Evolutionary conservation across 2,329 filamentous ascomycete genomes (phyloP), one percentile per base, ranked within the genome.

Genomic region (Fusarium kyushuense): DNA sequence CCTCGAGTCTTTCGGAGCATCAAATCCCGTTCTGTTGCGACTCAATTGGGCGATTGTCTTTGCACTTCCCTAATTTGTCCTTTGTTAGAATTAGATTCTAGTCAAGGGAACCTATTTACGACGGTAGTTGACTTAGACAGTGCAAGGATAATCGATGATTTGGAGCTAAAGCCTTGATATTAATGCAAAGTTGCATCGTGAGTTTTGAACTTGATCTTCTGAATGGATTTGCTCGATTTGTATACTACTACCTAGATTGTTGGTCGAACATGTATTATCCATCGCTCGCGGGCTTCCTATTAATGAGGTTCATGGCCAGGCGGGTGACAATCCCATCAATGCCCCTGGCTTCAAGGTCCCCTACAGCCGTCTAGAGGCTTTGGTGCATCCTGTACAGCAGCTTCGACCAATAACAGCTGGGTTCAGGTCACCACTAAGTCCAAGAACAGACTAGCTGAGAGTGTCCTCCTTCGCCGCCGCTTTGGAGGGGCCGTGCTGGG

Each of bases 401-500:
- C 33, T 53, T 40, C 27, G 33, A n/a, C 70, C 70, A 63, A 71
- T 72, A 17, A 41, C 12, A 41, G 19, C 16, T 3, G 38, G 25
- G 21, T 3, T 8, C 3, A n/a, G 21, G 1, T 27, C 25, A 33
- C 46, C 52, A n/a, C 33, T 51, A 36, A 32, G 16, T n/a, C 54
- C 46, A 25, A 12, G 58, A 58, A 21, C 17, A 23, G 54, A 35
- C 56, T 63, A 72, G 64, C 49, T 49, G n/a, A 42, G 49, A 63
- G 46, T 25, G 32, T 33, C 41, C 47, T 51, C 47, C 47, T 51
- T 33, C 47, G 61, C 62, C 60, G 55, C 52, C 53, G 61, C 59
- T 52, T 70, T 38, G 53, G 67, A 70, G 67, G 67, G 67, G 67
- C 66, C 57, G 58, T 54, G 57, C 57, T 67, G 47, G 38, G 40